Percentiles rank a stretch among this genome's conserved stretches.
Evolutionary conservation across 768 basidiomycete genomes (phyloP).

Genomic region (Tephrocybe sp.): DNA sequence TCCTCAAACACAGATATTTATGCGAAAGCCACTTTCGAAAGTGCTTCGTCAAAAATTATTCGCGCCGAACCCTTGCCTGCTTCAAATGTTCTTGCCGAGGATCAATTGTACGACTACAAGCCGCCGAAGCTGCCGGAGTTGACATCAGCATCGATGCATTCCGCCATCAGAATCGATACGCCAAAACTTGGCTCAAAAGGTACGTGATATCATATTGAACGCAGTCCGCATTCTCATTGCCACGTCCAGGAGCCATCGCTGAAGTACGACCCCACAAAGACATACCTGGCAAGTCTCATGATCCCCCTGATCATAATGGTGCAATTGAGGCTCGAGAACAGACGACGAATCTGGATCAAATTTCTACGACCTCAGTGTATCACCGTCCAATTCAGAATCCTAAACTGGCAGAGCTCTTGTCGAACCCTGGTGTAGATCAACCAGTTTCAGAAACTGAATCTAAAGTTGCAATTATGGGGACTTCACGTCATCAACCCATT

Average conservation of each 20-base stretch:
- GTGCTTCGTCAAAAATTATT: neutral
- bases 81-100: neutral
- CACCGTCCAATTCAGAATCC: constrained; percentile 30
- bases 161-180: neutral
- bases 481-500: neutral
- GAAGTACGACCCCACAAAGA: neutral
- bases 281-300: neutral
- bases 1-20: neutral
- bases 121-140: neutral
- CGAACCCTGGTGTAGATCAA: no score
- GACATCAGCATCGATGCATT: neutral
- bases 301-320: neutral
- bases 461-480: neutral
- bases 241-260: neutral
- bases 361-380: neutral
- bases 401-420: constrained; percentile 34
- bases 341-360: neutral
- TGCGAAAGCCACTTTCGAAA: neutral
- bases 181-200: neutral
- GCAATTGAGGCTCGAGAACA: neutral
- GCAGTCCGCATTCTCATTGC: neutral
- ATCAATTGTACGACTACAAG: neutral
- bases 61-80: neutral
- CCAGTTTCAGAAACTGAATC: no score
- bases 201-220: neutral